These are phyloP conservation scores for Candida vaughaniae DNA, from an alignment of 805 yeast species.

Conservation along the genomic window DNA sequence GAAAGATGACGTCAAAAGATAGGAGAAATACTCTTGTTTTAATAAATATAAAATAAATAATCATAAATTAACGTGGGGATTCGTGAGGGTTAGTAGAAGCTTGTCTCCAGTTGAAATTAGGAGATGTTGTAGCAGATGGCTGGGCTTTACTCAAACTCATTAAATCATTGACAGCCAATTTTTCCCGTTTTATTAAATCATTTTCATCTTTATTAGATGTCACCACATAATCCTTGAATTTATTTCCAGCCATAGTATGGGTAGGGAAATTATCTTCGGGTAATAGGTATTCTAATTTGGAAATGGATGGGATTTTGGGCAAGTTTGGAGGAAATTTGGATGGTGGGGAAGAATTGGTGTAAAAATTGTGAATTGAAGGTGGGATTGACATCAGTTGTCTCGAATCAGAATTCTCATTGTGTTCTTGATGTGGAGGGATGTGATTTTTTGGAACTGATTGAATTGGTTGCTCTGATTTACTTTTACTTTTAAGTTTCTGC, in stretches of 20 bases:
- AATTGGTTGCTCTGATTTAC: not conserved
- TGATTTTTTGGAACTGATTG: not conserved
- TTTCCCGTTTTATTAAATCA: constrained; percentile 29
- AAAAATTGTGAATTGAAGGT: constrained; percentile 11
- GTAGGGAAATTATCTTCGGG: constrained; percentile 21
- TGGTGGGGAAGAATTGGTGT: constrained; percentile 3
- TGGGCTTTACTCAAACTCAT: constrained; percentile 21
- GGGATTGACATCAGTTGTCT: constrained; percentile 3
- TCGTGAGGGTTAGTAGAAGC: not conserved
- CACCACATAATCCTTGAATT: constrained; percentile 1
- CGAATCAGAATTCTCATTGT: not conserved
- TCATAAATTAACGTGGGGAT: not conserved
- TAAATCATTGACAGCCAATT: constrained; percentile 28
- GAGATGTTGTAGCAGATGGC: not conserved
- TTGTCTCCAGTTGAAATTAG: constrained; percentile 1
- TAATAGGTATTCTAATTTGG: constrained; percentile 22
- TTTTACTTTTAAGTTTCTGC: constrained; percentile 1
- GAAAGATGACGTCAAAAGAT: no score
- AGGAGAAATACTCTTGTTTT: no score
- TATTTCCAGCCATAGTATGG: constrained; percentile 13
- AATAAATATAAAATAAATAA: not conserved
- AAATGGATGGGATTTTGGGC: constrained; percentile 15
- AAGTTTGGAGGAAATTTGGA: constrained; percentile 8
- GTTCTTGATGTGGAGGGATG: not conserved
- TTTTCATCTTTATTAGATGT: constrained; percentile 10